These are phyloP conservation scores for Pichia kluyveri DNA, from an alignment of 805 yeast genomes.

Conservation along the genomic window DNA sequence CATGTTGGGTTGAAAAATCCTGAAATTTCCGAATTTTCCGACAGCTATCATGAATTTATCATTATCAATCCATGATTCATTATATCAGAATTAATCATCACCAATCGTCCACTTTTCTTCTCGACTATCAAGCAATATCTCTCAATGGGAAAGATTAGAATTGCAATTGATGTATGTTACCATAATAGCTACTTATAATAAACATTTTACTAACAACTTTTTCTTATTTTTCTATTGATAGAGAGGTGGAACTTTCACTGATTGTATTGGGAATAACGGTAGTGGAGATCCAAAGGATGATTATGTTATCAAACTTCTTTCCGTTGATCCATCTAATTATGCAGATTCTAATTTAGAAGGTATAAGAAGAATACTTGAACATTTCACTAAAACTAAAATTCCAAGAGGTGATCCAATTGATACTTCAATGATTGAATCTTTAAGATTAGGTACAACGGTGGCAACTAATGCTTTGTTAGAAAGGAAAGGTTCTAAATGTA, in stretches of 20 bases:
- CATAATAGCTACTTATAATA: too few relatives aligned
- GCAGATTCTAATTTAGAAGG: constrained; percentile 92
- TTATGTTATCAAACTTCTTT: constrained; percentile 65
- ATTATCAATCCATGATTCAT: too few relatives aligned
- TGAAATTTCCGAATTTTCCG: too few relatives aligned
- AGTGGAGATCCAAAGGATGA: constrained; percentile 43
- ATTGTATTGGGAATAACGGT: constrained; percentile 49
- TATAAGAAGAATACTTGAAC: constrained; percentile 66
- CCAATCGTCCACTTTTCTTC: too few relatives aligned
- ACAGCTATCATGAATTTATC: too few relatives aligned
- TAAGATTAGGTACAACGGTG: constrained; percentile 90
- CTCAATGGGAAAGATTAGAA: neutral
- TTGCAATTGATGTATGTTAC: neutral
- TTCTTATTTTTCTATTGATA: neutral
- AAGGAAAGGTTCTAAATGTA: constrained; percentile 85
- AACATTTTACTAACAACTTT: too few relatives aligned
- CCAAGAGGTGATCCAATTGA: constrained; percentile 56
- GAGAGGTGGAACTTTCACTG: constrained; percentile 91
- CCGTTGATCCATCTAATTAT: constrained; percentile 85
- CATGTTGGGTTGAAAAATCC: too few relatives aligned
- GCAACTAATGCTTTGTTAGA: constrained; percentile 94
- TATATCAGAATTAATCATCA: too few relatives aligned
- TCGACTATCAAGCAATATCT: too few relatives aligned
- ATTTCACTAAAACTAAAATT: constrained; percentile 41
- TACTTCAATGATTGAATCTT: constrained; percentile 51